Conservation (phyloP, 345 rosid genomes). For the Eucalyptus victrix region DNA sequence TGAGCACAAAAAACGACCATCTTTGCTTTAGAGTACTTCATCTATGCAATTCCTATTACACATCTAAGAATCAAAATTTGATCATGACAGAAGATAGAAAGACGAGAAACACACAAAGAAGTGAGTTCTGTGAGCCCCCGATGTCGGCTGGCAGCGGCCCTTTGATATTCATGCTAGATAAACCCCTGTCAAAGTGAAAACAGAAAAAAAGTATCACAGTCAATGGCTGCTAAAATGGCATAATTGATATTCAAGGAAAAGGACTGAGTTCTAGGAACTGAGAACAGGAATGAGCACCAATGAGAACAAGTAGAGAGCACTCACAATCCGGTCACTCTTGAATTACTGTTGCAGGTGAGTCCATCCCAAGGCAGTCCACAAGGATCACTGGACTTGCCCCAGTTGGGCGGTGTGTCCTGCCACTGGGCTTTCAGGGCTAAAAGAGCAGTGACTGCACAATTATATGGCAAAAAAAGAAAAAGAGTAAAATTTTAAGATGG, state of each 20-base stretch:
- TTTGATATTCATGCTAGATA: constrained; percentile 69
- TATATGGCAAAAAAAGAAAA: background rate
- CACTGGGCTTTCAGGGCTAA: constrained; percentile 71
- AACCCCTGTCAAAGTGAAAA: constrained; percentile 30
- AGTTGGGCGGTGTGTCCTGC: constrained; percentile 68
- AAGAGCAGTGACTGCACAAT: constrained; percentile 49
- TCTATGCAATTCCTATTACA: background rate
- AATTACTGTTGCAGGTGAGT: constrained; percentile 41
- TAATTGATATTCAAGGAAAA: background rate
- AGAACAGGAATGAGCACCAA: background rate
- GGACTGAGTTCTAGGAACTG: background rate
- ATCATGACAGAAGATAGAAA: background rate
- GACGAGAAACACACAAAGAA: constrained; percentile 55
- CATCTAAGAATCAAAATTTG: background rate
- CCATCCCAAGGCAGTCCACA: constrained; percentile 93
- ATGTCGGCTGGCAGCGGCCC: constrained; percentile 85
- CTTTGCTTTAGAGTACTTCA: background rate
- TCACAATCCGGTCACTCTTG: constrained; percentile 78
- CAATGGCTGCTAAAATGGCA: background rate
- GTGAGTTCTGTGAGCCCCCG: constrained; percentile 65
- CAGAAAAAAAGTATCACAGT: background rate
- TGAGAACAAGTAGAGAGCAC: background rate
- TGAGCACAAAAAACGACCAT: background rate
- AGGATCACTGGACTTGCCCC: constrained; percentile 67
- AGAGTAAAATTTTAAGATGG: background rate